Conservation (phyloP, 768 basidiomycete species). For the Antrodiella citrinella region DNA sequence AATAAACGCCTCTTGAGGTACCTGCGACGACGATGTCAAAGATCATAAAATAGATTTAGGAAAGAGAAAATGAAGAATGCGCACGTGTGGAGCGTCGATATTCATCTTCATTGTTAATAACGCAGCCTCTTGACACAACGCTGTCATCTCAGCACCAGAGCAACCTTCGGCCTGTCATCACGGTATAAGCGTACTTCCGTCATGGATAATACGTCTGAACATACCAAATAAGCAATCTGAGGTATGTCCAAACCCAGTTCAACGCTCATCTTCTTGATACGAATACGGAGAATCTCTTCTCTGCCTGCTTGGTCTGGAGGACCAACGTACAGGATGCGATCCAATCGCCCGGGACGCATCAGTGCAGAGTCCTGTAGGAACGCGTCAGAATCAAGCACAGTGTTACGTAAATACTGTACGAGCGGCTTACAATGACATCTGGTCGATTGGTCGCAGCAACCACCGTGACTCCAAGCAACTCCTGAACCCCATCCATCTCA, state of each 20-base stretch:
- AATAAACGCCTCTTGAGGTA: conserved; percentile 65
- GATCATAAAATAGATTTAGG: neutral
- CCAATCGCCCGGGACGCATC: conserved; percentile 91
- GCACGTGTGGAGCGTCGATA: conserved; percentile 67
- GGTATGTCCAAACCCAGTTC: conserved; percentile 59
- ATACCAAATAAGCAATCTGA: conserved; percentile 63
- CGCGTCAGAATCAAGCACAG: neutral
- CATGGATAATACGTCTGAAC: conserved; percentile 15
- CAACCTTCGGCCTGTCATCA: conserved; percentile 92
- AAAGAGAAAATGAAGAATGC: conserved; percentile 21
- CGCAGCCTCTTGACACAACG: conserved; percentile 95
- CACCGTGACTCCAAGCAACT: conserved; percentile 89
- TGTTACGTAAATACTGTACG: neutral
- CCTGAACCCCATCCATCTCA: conserved; percentile 98
- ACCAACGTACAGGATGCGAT: conserved; percentile 90
- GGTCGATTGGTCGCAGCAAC: conserved; percentile 96
- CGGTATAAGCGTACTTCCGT: too few relatives aligned
- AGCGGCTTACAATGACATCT: conserved; percentile 68
- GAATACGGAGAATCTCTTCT: conserved; percentile 78
- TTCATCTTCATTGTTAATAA: conserved; percentile 85
- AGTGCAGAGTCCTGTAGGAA: conserved; percentile 79
- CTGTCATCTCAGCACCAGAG: conserved; percentile 90
- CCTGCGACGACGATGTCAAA: conserved; percentile 35
- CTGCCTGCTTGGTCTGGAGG: conserved; percentile 78
- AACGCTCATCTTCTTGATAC: conserved; percentile 73